Base-by-base conservation (phyloP, 2,329 filamentous ascomycete species). In the Cordyceps javanica region DNA sequence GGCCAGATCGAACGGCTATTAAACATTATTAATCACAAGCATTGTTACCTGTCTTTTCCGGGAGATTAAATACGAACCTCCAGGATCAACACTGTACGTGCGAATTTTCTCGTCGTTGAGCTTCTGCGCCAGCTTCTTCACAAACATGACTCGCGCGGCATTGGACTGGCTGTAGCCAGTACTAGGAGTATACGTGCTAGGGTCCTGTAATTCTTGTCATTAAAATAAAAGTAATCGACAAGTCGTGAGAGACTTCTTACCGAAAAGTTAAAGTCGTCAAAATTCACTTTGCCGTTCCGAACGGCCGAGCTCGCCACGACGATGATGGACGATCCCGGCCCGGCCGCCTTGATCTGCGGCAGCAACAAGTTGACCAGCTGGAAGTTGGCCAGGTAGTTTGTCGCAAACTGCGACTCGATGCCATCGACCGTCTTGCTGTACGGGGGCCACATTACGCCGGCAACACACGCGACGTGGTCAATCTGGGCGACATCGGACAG, bases 351-450 rank as follows among this genome's bases (percentile, higher is more conserved):
- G 3, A n/a, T 19, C 32, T 28, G 19, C 4, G 6, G 19, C n/a
- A n/a, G 2, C 5, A 39, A 3, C 0, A 81, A 69, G 16, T 78
- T 70, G 61, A 79, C 76, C 11, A 82, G 70, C 0, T 82, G 70
- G 67, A 82, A 83, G 60, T 82, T 77, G 6, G 68, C 72, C 3
- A 84, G 65, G 62, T 82, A 75, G 62, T 82, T 82, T 7, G 73
- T 76, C 30, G 73, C 80, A 61, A 83, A 77, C 58, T 82, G 79
- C 0, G 65, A 65, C 60, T 64, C 64, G 16, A 64, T 48, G 0
- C 63, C 63, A 5, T 65, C 58, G 1, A 42, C 59, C 1, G 64
- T 65, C 50, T 60, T 61, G 11, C 34, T 25, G 26, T 30, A 60
- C 5, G 55, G 55, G 2, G 55, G 55, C 23, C 49, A 28, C 60